phyloP scores from a whole-genome alignment of 495 filamentous ascomycete genomes.

The Aspergillus nanangensis region DNA sequence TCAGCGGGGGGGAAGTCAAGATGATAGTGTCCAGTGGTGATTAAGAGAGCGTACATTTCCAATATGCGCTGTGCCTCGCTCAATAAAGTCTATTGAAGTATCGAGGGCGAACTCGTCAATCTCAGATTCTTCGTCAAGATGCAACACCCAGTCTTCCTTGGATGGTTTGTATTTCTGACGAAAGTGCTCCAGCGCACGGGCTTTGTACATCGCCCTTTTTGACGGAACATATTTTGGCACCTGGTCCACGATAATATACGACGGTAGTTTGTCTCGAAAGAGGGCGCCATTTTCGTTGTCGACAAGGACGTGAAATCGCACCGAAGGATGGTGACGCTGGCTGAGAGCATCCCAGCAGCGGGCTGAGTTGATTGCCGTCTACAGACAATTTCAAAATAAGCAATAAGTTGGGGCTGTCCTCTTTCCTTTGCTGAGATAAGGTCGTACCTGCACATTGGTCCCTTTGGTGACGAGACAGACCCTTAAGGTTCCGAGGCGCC shows the following conservation, averaged over 20 bases:
- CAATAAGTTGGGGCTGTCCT: no score
- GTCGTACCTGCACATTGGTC: constrained; percentile 3
- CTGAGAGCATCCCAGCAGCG: not conserved
- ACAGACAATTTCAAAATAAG: no score
- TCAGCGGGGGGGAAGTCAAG: no score
- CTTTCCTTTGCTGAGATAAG: no score
- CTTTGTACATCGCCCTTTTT: constrained; percentile 8
- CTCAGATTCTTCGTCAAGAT: constrained; percentile 11
- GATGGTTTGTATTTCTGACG: constrained; percentile 3
- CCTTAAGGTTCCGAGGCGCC: constrained; percentile 1
- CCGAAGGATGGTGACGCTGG: constrained; percentile 4
- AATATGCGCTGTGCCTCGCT: constrained; percentile 6
- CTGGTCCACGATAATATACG: constrained; percentile 4
- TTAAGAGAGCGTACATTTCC: constrained; percentile 1
- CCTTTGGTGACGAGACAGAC: constrained; percentile 8
- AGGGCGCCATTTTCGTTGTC: constrained; percentile 1
- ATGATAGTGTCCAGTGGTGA: no score
- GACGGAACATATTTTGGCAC: constrained; percentile 1
- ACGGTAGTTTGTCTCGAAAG: not conserved
- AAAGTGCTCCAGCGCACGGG: constrained; percentile 5
- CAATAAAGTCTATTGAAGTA: constrained; percentile 8
- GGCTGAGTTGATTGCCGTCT: constrained; percentile 2
- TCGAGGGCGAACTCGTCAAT: constrained; percentile 6
- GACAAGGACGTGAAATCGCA: constrained; percentile 4
- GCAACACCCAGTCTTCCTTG: constrained; percentile 7